phyloP scores from a whole-genome alignment of 73 alveolate species.

The Tetrahymena borealis region DNA sequence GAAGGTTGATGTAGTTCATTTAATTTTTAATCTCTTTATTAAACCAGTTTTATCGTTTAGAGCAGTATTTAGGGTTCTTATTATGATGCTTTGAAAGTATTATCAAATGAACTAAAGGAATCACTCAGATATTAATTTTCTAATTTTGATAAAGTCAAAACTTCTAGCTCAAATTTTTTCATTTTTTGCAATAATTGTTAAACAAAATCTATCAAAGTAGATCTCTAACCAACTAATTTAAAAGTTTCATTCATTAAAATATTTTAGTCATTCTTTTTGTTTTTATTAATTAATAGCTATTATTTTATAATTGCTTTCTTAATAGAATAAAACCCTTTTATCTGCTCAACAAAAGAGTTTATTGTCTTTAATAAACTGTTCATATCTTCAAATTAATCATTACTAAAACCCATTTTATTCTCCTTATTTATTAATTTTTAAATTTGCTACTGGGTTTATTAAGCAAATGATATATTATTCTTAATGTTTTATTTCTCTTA shows the following conservation, averaged over 20 bases:
- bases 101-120: not conserved
- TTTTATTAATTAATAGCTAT: not conserved
- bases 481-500: not conserved
- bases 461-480: not conserved
- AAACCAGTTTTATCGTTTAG: not conserved
- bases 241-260: not conserved
- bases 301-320: not conserved
- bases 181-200: not conserved
- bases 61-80: not conserved
- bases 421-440: not conserved
- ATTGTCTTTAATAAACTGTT: not conserved
- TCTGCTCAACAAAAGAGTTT: not conserved
- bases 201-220: not conserved
- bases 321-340: not conserved
- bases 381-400: not conserved
- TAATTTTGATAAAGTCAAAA: not conserved
- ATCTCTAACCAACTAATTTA: not conserved
- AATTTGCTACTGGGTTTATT: not conserved
- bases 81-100: not conserved
- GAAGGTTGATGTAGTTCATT: not conserved
- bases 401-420: not conserved
- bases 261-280: not conserved
- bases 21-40: not conserved
- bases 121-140: not conserved
- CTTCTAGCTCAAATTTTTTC: not conserved